A percentile compares a stretch with the other conserved stretches of the same genome.
Conservation (phyloP, 2,329 filamentous ascomycete species). For the Xenoacremonium recifei region DNA sequence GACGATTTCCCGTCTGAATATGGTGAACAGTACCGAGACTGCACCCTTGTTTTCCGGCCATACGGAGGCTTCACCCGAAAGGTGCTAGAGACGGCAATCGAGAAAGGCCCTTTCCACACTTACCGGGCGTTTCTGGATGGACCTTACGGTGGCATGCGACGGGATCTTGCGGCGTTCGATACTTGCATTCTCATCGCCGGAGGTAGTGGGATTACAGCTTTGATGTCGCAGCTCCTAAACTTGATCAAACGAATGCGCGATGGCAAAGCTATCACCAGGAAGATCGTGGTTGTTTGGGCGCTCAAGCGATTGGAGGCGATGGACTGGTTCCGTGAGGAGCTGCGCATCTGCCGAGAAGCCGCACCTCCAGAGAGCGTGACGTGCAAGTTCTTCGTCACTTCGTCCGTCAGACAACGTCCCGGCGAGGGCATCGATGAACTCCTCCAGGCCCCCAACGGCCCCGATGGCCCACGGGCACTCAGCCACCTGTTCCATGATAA, state of each 20-base stretch:
- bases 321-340: conserved; percentile 96
- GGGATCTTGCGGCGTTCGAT: conserved; percentile 87
- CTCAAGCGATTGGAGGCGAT: conserved; percentile 88
- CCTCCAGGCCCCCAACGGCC: conserved; percentile 19
- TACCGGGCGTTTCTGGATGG: conserved; percentile 92
- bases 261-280: conserved; percentile 88
- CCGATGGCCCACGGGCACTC: conserved; percentile 52
- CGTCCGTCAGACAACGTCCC: conserved; percentile 46
- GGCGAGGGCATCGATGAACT: conserved; percentile 46
- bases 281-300: conserved; percentile 91
- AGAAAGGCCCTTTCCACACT: conserved; percentile 86
- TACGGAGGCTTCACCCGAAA: conserved; percentile 87
- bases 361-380: conserved; percentile 86
- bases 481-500: conserved; percentile 80
- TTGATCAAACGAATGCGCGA: conserved; percentile 97
- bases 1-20: conserved; percentile 92
- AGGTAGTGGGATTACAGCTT: conserved; percentile 89
- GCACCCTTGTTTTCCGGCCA: conserved; percentile 87
- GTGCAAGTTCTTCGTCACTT: conserved; percentile 93
- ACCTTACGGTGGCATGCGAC: conserved; percentile 91
- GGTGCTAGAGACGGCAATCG: conserved; percentile 77
- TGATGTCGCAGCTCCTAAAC: conserved; percentile 87
- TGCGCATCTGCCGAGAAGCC: conserved; percentile 85
- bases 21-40: conserved; percentile 82
- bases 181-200: conserved; percentile 91